These are phyloP conservation scores for Agaricus sinodeliciosus DNA, from an alignment of 768 basidiomycete species.

Conservation along the genomic window DNA sequence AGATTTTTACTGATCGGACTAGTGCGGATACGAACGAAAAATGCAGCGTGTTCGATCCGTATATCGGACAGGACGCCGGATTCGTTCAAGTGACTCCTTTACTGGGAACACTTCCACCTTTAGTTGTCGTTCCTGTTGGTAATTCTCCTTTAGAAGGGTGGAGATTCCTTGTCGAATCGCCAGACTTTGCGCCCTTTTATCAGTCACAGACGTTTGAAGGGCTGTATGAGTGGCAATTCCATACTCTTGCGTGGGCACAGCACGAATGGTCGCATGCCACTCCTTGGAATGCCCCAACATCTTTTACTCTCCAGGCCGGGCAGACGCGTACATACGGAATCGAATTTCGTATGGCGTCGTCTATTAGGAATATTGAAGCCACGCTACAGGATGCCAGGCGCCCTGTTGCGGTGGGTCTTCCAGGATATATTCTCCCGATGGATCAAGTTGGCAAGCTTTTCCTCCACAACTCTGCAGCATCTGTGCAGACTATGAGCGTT, in stretches of 20 bases:
- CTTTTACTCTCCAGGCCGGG: constrained; percentile 35
- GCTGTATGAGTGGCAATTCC: constrained; percentile 55
- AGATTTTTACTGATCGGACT: constrained; percentile 52
- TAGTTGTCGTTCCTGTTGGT: constrained; percentile 42
- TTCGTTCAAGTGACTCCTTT: constrained; percentile 48
- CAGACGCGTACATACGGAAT: constrained; percentile 48
- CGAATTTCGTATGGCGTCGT: constrained; percentile 41
- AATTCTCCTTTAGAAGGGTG: constrained; percentile 51
- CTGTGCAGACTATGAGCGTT: constrained; percentile 35
- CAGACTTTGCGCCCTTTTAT: constrained; percentile 37
- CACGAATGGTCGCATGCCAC: constrained; percentile 46
- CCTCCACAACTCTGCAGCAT: constrained; percentile 33
- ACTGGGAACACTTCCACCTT: constrained; percentile 45
- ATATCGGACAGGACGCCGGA: constrained; percentile 51
- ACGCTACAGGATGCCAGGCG: constrained; percentile 32
- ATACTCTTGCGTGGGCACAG: constrained; percentile 50
- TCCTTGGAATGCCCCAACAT: constrained; percentile 50
- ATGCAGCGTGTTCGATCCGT: constrained; percentile 52
- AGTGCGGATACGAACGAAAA: constrained; percentile 43
- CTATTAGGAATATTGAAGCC: constrained; percentile 43
- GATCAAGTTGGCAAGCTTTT: constrained; percentile 47
- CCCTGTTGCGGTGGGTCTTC: constrained; percentile 46
- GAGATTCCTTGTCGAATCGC: constrained; percentile 48
- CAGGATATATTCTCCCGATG: constrained; percentile 44
- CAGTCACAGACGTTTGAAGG: constrained; percentile 58